Evolutionary conservation across 129 eudicot species (phyloP).

Genomic region (Heracleum sosnowskyi): DNA sequence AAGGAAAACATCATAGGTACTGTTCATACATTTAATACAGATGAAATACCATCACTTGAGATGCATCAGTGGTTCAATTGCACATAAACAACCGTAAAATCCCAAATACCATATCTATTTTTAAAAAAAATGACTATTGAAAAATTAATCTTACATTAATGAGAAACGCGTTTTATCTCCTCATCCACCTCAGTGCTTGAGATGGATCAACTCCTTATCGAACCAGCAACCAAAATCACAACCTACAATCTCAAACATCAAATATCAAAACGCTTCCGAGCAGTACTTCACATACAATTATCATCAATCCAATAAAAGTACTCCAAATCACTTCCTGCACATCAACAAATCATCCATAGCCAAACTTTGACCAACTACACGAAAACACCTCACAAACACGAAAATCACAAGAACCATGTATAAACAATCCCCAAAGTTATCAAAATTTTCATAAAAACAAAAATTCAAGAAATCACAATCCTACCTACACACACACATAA

Average conservation of each 20-base stretch:
- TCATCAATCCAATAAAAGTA: background rate
- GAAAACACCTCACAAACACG: no score
- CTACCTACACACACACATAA: background rate
- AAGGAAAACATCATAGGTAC: no score
- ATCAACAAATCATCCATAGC: background rate
- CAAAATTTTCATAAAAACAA: background rate
- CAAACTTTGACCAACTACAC: background rate
- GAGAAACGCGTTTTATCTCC: background rate
- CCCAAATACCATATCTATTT: background rate
- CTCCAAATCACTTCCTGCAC: background rate
- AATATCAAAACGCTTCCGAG: background rate
- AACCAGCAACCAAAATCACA: background rate
- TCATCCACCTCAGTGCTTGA: background rate
- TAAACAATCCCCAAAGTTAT: background rate
- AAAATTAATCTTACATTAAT: background rate
- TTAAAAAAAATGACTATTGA: background rate
- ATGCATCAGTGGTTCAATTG: background rate
- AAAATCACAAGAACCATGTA: background rate
- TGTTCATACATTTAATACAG: no score
- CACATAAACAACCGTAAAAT: background rate
- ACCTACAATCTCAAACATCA: background rate
- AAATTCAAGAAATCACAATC: no score
- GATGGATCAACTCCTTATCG: background rate
- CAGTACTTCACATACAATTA: background rate
- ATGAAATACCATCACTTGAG: background rate